Percentiles rank a stretch among this genome's conserved stretches.
Evolutionary conservation across 495 filamentous ascomycete genomes (phyloP).

Genomic region (Aspergillus affinis): DNA sequence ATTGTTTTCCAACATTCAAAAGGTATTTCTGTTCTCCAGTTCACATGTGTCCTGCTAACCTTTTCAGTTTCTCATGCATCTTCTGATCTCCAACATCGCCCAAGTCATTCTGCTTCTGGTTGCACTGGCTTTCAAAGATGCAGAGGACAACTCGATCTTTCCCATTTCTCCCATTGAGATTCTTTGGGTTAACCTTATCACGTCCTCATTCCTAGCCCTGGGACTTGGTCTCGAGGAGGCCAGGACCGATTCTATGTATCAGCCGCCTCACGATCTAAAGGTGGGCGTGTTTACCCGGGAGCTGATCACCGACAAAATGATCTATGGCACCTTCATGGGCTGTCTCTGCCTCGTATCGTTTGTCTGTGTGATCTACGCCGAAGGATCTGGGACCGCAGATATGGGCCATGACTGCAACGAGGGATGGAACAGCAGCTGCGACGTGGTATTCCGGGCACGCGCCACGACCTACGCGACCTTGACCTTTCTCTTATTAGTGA

Average conservation of each 20-base stretch:
- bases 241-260: constrained; percentile 65
- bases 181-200: constrained; percentile 77
- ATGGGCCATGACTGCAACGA: constrained; percentile 69
- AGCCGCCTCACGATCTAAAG: constrained; percentile 65
- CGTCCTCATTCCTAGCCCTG: constrained; percentile 72
- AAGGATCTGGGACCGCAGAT: constrained; percentile 53
- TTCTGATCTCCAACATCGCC: constrained; percentile 71
- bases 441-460: constrained; percentile 69
- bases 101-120: constrained; percentile 71
- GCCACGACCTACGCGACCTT: constrained; percentile 75
- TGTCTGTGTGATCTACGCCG: constrained; percentile 66
- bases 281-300: constrained; percentile 70
- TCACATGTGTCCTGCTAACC: constrained; percentile 1
- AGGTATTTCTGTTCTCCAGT: constrained; percentile 30
- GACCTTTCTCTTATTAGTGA: constrained; percentile 70
- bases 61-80: constrained; percentile 62
- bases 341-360: constrained; percentile 66
- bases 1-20: constrained; percentile 81
- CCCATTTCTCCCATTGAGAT: constrained; percentile 74
- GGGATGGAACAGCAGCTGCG: constrained; percentile 52
- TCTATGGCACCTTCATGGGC: constrained; percentile 71
- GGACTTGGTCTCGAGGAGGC: constrained; percentile 72
- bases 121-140: constrained; percentile 71
- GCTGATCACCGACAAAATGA: constrained; percentile 69
- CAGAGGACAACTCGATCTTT: constrained; percentile 63